Evolutionary conservation across 345 rosid species (phyloP), one percentile per base, ranked within the genome.

Genomic region (Brassica cretica): DNA sequence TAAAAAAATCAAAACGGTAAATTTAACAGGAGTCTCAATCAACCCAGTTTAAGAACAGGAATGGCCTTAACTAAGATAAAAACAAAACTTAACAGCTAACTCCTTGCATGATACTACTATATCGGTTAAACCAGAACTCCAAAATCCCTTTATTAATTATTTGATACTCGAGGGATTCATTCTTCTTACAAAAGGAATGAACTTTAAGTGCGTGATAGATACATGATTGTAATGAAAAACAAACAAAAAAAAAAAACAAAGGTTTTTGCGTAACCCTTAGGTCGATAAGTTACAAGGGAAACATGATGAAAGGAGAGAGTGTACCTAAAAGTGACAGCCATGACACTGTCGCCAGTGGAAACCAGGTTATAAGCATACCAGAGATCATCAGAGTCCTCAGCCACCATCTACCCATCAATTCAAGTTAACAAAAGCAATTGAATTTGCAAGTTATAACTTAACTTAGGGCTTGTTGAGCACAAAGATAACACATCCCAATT

Each of bases 291-390:
- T 10, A 21, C 37, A 24, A 12, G 18, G 25, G 8, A 1, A 12
- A 66, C 69, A 76, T 2, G 46, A 27, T 27, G 55, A 44, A 5
- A 53, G 53, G 63, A 15, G 18, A 74, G 8, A 14, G 2, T 9
- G 25, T 41, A 94, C 98, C 98, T 89, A 72, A 94, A 95, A 51
- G 98, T 94, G 76, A 81, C 86, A 35, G 98, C 89, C 98, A 89
- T 89, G 10, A 94, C 96, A 18, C 83, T 64, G 82, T 94, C 98
- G 16, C 94, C 94, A 4, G 75, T 68, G 72, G 97, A 81, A 70
- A 94, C 87, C 74, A 94, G 78, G 82, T 94, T 94, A 76, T 94
- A 92, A 78, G 86, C 96, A 61, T 83, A 87, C 99, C 98, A 95
- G 56, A 95, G 86, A 86, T 95, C 99, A 74, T 93, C 99, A 0